Evolutionary conservation across 257 asterid species (phyloP).

Genomic region (Avicennia marina): DNA sequence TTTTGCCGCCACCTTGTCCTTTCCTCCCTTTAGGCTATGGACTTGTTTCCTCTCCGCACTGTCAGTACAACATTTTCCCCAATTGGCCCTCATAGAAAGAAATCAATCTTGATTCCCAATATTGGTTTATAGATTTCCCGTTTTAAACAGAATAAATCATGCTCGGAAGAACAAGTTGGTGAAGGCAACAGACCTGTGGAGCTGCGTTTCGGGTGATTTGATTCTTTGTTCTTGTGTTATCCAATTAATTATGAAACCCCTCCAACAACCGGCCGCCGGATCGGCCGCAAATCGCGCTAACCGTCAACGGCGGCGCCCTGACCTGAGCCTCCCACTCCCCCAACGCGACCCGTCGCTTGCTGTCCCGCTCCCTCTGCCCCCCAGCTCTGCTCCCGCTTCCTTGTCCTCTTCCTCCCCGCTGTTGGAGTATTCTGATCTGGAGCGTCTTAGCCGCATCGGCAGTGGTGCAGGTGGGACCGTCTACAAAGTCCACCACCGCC

Average conservation of each 20-base stretch:
- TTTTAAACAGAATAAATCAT: too few species aligned
- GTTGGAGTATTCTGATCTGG: conserved; percentile 54
- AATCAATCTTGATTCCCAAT: too few species aligned
- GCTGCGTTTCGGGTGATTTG: too few species aligned
- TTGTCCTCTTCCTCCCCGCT: conserved; percentile 18
- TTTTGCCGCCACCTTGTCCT: too few species aligned
- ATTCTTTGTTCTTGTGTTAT: too few species aligned
- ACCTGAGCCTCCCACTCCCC: conserved; percentile 37
- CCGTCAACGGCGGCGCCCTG: conserved; percentile 30
- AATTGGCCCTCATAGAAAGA: too few species aligned
- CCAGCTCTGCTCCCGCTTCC: conserved; percentile 33
- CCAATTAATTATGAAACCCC: conserved; percentile 21
- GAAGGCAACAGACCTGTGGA: too few species aligned
- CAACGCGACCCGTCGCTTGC: conserved; percentile 35
- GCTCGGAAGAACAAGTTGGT: too few species aligned
- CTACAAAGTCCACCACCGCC: conserved; percentile 82
- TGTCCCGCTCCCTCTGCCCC: conserved; percentile 41
- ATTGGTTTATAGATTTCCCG: too few species aligned
- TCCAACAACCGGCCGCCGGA: conserved; percentile 25
- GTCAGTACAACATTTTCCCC: background rate
- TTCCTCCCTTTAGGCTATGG: conserved; percentile 18
- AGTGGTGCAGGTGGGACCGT: conserved; percentile 91
- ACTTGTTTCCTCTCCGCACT: conserved; percentile 11
- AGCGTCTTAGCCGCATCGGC: conserved; percentile 76
- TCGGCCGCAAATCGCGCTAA: conserved; percentile 21